Evolutionary conservation across 1,284 basidiomycete species (phyloP), one percentile per base, ranked within the genome.

Genomic region (Tilletia caries): DNA sequence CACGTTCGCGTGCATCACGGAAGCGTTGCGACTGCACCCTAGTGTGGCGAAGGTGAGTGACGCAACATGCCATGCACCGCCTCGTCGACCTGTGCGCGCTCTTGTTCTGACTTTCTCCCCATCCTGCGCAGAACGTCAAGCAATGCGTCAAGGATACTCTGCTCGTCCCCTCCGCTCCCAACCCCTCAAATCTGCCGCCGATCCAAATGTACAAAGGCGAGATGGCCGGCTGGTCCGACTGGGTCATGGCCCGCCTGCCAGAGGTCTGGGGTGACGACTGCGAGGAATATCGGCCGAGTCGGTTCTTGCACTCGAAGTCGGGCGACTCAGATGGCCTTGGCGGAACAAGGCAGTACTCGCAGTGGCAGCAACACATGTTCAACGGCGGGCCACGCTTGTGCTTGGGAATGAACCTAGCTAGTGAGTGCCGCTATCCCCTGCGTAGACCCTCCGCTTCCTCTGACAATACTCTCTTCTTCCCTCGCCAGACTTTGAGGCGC

Each of bases 321-420:
- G 34, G 75, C 69, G 43, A 70, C 65, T 4, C 27, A 25, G 25
- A 64, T 68, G 25, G 69, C n/a, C 20, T 46, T 64, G 12, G 70
- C 41, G 15, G 44, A 75, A 44, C 71, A 6, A 41, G 66, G 48
- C 71, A 78, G 65, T 71, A 69, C 37, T 69, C 71, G 18, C 78
- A 76, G 68, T 80, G 77, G 77, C 75, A 79, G 70, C 75, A 70
- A 67, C 69, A 73, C 33, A 48, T 65, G 23, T 73, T 73, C 68
- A 73, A 73, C 50, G 75, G 72, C 18, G 78, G 78, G 12, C 78
- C 78, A 15, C 72, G 78, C 20, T 72, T 79, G n/a, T 80, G 78
- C 52, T 70, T 80, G 12, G 78, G 78, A 25, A 74, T 75, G 76
- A 75, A 71, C 27, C 60, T 79, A 10, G 78, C 78, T 58, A 76